Base-by-base conservation (phyloP, 1,284 basidiomycete species). In the Tilletia caries region DNA sequence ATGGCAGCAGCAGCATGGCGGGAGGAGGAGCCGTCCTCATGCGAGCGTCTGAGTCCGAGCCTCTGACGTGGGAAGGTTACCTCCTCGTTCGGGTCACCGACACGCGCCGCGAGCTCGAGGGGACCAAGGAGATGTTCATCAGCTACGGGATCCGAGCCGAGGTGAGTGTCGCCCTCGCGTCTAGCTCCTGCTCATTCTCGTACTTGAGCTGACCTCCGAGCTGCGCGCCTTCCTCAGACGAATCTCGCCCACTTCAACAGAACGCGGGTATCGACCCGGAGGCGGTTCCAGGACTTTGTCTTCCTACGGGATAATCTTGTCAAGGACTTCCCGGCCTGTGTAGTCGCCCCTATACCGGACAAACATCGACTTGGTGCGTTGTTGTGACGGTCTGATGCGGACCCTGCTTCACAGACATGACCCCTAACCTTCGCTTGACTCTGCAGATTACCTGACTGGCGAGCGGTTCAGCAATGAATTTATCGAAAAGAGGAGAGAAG, bases 401-500 rank as follows among this genome's bases (percentile, higher is more conserved):
- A 41, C 18, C 34, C n/a, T 15, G 29, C 46, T 34, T 3, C 12
- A 25, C 5, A 12, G 20, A 27, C 41, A 70, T 37, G 12, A 33
- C n/a, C 23, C 5, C 25, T 50, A 50, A 5, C 46, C 18, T 29
- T 54, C 12, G 20, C 52, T 58, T 29, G 37, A n/a, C 18, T 64
- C 41, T 34, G 58, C 67, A 70, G 76, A 76, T 41, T 99, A 99
- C 83, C 88, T 99, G 71, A 97, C 95, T 34, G 95, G 95, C 23
- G 95, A 98, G 84, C 88, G 96, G 69, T 99, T 98, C 85, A 93
- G 93, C 75, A 89, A 91, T 4, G 96, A 98, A 79, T 99, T 99
- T 78, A 92, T 98, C 86, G 95, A 98, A 83, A 88, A 91, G 68
- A 87, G 95, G 75, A 88, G 92, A 73, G 86, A 90, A 75, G 95